phyloP scores from a whole-genome alignment of 352 stramenopile genomes.

The Phytophthora niederhauseri region DNA sequence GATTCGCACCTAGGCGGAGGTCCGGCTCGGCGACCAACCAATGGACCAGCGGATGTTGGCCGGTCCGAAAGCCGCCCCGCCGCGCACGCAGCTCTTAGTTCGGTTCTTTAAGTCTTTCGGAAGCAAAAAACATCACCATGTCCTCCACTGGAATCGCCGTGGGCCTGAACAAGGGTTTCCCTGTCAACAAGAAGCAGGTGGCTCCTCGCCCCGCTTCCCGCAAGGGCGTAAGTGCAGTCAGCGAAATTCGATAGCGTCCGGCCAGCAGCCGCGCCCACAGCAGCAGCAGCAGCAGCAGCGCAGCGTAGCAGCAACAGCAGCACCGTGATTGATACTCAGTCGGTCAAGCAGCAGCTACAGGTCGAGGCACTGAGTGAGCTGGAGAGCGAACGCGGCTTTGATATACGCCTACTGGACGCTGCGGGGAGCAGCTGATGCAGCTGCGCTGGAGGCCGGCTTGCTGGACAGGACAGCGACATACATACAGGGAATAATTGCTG shows the following conservation, averaged over 20 bases:
- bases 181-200: constrained; percentile 93
- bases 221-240: constrained; percentile 90
- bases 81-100: constrained; percentile 47
- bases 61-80: constrained; percentile 8
- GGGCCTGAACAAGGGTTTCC: constrained; percentile 93
- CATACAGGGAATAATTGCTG: not conserved
- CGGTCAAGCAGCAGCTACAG: not conserved
- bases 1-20: constrained; percentile 28
- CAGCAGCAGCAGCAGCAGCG: not conserved
- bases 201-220: constrained; percentile 79
- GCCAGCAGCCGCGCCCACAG: not conserved
- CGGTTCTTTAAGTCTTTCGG: constrained; percentile 89
- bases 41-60: constrained; percentile 30
- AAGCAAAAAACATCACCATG: constrained; percentile 86
- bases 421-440: not conserved
- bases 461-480: not conserved
- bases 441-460: not conserved
- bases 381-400: not conserved
- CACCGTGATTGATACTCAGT: not conserved
- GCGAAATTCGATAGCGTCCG: not conserved
- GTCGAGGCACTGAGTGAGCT: not conserved
- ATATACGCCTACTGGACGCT: not conserved
- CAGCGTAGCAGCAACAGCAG: not conserved
- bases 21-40: constrained; percentile 37
- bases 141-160: constrained; percentile 93